Base-by-base conservation (phyloP, 2,329 filamentous ascomycete genomes). In the Podosphaera aphanis region DNA sequence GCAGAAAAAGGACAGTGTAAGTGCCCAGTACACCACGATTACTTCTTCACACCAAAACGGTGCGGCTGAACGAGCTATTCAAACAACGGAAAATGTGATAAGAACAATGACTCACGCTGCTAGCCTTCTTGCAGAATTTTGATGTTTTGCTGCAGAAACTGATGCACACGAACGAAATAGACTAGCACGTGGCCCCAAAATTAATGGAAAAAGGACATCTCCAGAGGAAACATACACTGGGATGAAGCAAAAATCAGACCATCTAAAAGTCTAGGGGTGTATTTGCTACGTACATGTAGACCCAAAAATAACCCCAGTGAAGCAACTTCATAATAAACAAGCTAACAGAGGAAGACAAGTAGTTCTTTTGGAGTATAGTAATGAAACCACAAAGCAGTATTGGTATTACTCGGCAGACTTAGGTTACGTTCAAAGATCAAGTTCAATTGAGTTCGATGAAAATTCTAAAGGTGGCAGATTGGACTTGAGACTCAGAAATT, bases 41-140 rank as follows among this genome's bases (percentile, higher is more conserved):
- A 19, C 39, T 13, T 41, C 39, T 7, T 41, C 39, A 6, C 39
- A 41, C 19, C 19, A 21, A 25, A 41, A 41, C n/a, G 8, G 39
- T 3, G 7, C 39, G 3, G 39, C 39, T 7, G 39, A 41, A 27
- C 6, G 39, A 25, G 39, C 39, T 6, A 41, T 41, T n/a, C 19
- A 23, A n/a, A 41, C 21, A 25, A 41, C 40, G 16, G 40, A 43
- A 31, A 29, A 43, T 19, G 25, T 20, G 10, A 43, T 43, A 31
- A 43, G 23, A 19, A 43, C 21, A 21, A 43, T 43, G 40, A 43
- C 40, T 19, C 40, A 43, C 18, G 40, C 40, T 21, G 23, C 40
- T 31, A 10, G 16, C 16, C 15, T 5, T 19, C 23, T 23, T 7
- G 40, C 23, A 6, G 40, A 43, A 31, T 43, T 43, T 31, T 43